These are phyloP conservation scores for Babesia ovis DNA, from an alignment of 169 alveolate species.

Conservation along the genomic window DNA sequence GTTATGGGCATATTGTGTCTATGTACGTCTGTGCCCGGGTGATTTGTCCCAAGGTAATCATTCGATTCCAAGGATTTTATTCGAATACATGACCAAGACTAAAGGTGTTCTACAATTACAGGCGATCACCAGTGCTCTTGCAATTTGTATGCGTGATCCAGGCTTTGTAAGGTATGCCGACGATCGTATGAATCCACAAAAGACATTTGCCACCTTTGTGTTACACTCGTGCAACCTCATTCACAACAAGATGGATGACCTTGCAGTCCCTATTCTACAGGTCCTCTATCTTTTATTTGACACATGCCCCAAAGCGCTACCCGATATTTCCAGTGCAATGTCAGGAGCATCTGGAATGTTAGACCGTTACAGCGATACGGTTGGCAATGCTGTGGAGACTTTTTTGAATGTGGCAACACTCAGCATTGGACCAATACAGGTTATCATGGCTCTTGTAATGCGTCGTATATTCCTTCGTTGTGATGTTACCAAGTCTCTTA, in stretches of 20 bases:
- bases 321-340: slow-evolving; percentile 33
- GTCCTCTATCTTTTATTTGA: slow-evolving; percentile 38
- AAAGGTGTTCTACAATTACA: slow-evolving; percentile 66
- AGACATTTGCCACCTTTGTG: slow-evolving; percentile 70
- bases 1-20: slow-evolving; percentile 52
- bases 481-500: slow-evolving; percentile 44
- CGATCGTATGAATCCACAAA: slow-evolving; percentile 71
- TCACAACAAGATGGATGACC: slow-evolving; percentile 68
- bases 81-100: slow-evolving; percentile 68
- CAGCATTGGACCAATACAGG: slow-evolving; percentile 51
- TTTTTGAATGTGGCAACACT: slow-evolving; percentile 46
- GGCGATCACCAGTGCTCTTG: slow-evolving; percentile 70
- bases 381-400: slow-evolving; percentile 50
- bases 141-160: slow-evolving; percentile 70
- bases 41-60: slow-evolving; percentile 68
- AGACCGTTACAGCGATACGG: slow-evolving; percentile 15
- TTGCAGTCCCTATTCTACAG: slow-evolving; percentile 44
- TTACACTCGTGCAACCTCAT: slow-evolving; percentile 72
- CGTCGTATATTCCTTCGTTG: slow-evolving; percentile 30
- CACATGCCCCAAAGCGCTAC: slow-evolving; percentile 38
- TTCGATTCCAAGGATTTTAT: slow-evolving; percentile 70
- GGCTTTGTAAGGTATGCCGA: slow-evolving; percentile 68
- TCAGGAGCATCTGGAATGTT: slow-evolving; percentile 22
- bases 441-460: slow-evolving; percentile 41
- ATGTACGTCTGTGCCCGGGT: slow-evolving; percentile 58